These are phyloP conservation scores for Leersia perrieri DNA, from an alignment of 176 grass and related monocot species.

Conservation along the genomic window DNA sequence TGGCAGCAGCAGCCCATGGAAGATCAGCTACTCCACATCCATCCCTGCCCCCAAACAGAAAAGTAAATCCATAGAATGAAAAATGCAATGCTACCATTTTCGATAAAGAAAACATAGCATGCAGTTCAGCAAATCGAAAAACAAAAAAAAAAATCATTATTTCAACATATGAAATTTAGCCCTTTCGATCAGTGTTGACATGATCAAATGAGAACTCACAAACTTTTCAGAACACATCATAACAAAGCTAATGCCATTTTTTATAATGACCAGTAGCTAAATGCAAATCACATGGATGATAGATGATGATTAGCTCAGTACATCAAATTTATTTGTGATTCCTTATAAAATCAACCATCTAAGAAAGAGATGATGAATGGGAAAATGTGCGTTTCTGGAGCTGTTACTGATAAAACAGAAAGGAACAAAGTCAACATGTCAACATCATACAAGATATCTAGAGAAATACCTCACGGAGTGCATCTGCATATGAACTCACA, in stretches of 20 bases:
- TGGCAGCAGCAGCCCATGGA: too few relatives aligned
- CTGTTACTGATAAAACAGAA: not conserved
- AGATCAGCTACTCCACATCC: too few relatives aligned
- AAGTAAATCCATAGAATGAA: not conserved
- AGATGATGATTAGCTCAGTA: not conserved
- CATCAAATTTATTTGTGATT: not conserved
- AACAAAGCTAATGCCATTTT: slow-evolving; percentile 5
- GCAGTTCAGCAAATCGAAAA: too few relatives aligned
- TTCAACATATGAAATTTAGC: not conserved
- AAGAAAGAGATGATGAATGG: slow-evolving; percentile 1
- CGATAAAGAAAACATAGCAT: too few relatives aligned
- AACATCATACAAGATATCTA: too few relatives aligned
- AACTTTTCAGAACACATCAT: not conserved
- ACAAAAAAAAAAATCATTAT: too few relatives aligned
- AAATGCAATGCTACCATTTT: too few relatives aligned
- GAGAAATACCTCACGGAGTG: slow-evolving; percentile 95
- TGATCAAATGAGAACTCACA: not conserved
- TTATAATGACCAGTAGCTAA: not conserved
- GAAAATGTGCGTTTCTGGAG: not conserved
- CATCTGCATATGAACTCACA: slow-evolving; percentile 99
- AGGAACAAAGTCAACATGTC: not conserved
- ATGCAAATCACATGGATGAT: not conserved
- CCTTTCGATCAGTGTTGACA: not conserved
- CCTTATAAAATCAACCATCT: not conserved
- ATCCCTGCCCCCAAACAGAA: not conserved